A percentile compares a stretch with the other conserved stretches of the same genome.
Evolutionary conservation across 2,329 filamentous ascomycete genomes (phyloP).

Genomic region (Raffaelea deltoideospora): DNA sequence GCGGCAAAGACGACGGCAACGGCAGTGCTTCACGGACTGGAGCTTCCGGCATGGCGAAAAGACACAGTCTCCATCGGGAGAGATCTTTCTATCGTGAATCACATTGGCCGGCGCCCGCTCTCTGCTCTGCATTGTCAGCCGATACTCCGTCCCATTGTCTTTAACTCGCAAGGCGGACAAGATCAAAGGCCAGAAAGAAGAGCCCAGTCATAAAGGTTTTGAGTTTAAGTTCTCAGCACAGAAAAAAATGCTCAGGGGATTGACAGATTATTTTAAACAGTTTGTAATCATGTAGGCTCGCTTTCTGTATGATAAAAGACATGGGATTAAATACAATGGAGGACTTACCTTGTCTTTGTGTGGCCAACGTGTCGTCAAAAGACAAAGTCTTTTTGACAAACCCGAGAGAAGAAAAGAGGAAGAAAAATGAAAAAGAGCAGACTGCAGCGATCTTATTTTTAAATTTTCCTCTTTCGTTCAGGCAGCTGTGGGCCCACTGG

Average conservation of each 20-base stretch:
- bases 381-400: background rate
- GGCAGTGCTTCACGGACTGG: too few relatives aligned
- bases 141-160: too few relatives aligned
- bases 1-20: too few relatives aligned
- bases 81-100: too few relatives aligned
- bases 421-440: background rate
- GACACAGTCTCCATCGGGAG: too few relatives aligned
- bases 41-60: too few relatives aligned
- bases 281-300: slow-evolving; percentile 29
- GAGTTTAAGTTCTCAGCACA: slow-evolving; percentile 21
- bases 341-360: too few relatives aligned
- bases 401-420: background rate
- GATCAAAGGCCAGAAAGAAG: slow-evolving; percentile 10
- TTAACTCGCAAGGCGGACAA: background rate
- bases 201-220: slow-evolving; percentile 6
- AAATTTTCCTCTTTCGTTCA: background rate
- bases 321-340: too few relatives aligned
- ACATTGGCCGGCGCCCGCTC: too few relatives aligned
- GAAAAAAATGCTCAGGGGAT: slow-evolving; percentile 35
- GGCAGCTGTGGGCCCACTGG: background rate
- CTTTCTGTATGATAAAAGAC: background rate
- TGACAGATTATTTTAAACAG: slow-evolving; percentile 41
- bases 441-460: background rate
- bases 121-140: too few relatives aligned
- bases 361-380: background rate